Evolutionary conservation across 176 grass and related monocot species (phyloP).

Genomic region (Cenchrus fungigraminus): DNA sequence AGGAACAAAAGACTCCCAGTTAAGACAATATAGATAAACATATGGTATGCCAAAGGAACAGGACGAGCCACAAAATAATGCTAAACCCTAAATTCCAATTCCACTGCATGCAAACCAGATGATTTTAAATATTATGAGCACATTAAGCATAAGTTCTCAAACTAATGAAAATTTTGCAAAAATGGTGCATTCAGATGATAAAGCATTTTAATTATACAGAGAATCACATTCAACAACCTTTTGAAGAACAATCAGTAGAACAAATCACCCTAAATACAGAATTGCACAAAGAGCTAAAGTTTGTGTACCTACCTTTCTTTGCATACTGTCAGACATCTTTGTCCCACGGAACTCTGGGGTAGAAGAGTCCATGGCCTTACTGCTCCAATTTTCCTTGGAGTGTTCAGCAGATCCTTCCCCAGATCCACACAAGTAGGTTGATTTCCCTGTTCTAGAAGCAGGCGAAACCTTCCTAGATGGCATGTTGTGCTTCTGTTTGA

Average conservation of each 20-base stretch:
- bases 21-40: neutral
- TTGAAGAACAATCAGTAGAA: neutral
- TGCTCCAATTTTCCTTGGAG: slow-evolving; percentile 72
- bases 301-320: slow-evolving; percentile 79
- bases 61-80: too few species aligned
- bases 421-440: slow-evolving; percentile 64
- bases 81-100: too few species aligned
- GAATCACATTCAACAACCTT: neutral
- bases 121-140: too few species aligned
- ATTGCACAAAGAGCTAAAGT: slow-evolving; percentile 5
- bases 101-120: too few species aligned
- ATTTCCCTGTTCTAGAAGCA: slow-evolving; percentile 60
- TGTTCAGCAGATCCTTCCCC: slow-evolving; percentile 55
- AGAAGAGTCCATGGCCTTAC: slow-evolving; percentile 50
- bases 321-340: slow-evolving; percentile 96
- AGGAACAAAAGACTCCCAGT: slow-evolving; percentile 6
- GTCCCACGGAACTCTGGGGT: slow-evolving; percentile 39
- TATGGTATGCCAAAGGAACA: too few species aligned
- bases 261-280: slow-evolving; percentile 1
- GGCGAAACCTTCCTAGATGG: slow-evolving; percentile 68
- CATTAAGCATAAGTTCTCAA: too few species aligned
- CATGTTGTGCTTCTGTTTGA: slow-evolving; percentile 73
- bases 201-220: slow-evolving; percentile 16
- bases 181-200: slow-evolving; percentile 22
- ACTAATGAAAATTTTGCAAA: neutral